Base-by-base conservation (phyloP, 306 rosid species). In the Cotoneaster glaucophyllus region DNA sequence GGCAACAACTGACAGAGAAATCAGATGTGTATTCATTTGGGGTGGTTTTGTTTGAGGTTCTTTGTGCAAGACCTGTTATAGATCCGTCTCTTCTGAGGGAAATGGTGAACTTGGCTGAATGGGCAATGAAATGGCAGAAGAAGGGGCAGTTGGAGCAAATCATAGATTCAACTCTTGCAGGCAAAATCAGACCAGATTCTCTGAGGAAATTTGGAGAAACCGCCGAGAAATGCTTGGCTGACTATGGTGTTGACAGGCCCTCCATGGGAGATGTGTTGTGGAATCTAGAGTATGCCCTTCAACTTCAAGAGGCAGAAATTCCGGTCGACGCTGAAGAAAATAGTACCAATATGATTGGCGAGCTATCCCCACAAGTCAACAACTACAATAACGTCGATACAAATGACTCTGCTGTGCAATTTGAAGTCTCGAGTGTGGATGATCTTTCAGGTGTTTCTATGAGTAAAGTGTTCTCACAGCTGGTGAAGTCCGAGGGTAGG, bases 51-150 rank as follows among this genome's bases (percentile, higher is more conserved):
- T 89, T 91, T 58, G 97, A 93, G 76, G 96, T 88, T 39, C 84
- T 93, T 14, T 93, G 97, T 53, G 98, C 97, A 54, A 89, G 97
- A 53, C 96, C 98, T 43, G 93, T 91, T 29, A 91, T 91, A 58
- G 97, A 93, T 74, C 98, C 98, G 32, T 82, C 97, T 18, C 98
- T 89, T 79, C 87, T 90, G 0, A 85, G 96, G 76, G 98, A 91
- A 80, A 88, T 83, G 93, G 98, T 93, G 54, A 91, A 91, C 85
- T 83, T 93, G 69, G 98, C 97, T 18, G 96, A 93, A 85, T 91
- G 98, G 98, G 92, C 92, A 17, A 91, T 93, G 96, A 89, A 93
- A 74, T 93, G 91, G 91, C 96, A 91, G 83, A 89, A 86, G 74
- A 91, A 58, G 62, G 96, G 98, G 82, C 97, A 89, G 69, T 62